Evolutionary conservation across 768 basidiomycete species (phyloP), one percentile per base, ranked within the genome.

Genomic region (Serendipita vermifera): DNA sequence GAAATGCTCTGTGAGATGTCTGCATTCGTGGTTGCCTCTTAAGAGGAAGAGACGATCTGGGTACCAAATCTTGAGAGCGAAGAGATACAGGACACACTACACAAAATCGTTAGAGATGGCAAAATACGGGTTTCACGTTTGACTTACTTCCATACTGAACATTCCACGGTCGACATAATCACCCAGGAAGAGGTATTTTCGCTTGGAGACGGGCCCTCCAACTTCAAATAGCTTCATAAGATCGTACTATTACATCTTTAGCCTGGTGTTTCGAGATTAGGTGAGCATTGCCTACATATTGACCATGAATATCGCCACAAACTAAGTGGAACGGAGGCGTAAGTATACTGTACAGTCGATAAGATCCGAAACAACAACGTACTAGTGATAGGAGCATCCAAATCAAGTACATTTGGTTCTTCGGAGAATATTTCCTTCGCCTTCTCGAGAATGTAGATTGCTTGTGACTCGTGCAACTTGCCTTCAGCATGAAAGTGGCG

Each of bases 141-240:
- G n/a, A n/a, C 68, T 54, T 29, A 72, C 73, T 65, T 75, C 74
- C 59, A 74, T 72, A 15, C 72, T 73, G 61, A 74, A 75, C 64
- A 74, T 74, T 15, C 74, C 74, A 54, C 74, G 65, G 58, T 75
- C 74, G 29, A 75, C 74, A 61, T 75, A 75, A 59, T 75, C 74
- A 17, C 74, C 74, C 46, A 75, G 63, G 64, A 75, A 74, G 17
- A 74, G 67, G 63, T 75, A 75, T 31, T 72, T 61, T 14, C 73
- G 73, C 27, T 73, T 70, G 20, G 72, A 72, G 1, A 73, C 73
- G 64, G 72, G 72, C 1, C 74, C 74, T 17, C 74, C 74, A 0
- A 75, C 71, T 61, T 74, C 73, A 58, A 75, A 73, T n/a, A 75
- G 65, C 62, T 74, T 74, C 72, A 74, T 74, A 56, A 75, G 63